phyloP scores from a whole-genome alignment of 208 protist species.

The Novymonas esmeraldas region DNA sequence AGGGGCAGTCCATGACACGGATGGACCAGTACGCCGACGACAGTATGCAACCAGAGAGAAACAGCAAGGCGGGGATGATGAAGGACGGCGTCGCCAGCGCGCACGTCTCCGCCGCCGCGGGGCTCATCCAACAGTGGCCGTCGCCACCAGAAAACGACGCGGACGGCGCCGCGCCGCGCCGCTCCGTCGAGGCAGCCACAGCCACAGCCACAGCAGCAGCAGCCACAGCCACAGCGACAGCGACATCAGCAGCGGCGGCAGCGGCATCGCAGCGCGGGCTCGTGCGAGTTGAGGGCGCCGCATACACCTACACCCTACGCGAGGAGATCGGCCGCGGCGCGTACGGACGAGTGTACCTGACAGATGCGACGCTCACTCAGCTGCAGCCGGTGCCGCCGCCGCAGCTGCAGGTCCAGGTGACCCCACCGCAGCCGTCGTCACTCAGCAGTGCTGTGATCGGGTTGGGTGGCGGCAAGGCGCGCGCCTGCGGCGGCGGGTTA shows the following conservation, averaged over 20 bases:
- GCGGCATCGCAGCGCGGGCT: not conserved
- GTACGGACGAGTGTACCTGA: conserved; percentile 97
- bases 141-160: not conserved
- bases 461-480: not conserved
- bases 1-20: not conserved
- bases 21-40: not conserved
- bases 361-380: conserved; percentile 23
- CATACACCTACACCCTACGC: conserved; percentile 59
- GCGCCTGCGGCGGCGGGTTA: not conserved
- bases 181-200: not conserved
- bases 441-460: not conserved
- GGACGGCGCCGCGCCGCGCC: not conserved
- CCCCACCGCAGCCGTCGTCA: not conserved
- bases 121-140: not conserved
- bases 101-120: not conserved
- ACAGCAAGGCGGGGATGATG: not conserved
- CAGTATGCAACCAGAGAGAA: not conserved
- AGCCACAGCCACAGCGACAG: no score
- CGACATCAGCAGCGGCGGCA: not conserved
- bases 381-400: not conserved
- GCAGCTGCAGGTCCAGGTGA: not conserved
- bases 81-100: not conserved
- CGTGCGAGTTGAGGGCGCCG: not conserved
- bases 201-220: not conserved
- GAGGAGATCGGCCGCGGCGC: conserved; percentile 96